phyloP scores from a whole-genome alignment of 805 yeast species.

The Komagataella ulmi region DNA sequence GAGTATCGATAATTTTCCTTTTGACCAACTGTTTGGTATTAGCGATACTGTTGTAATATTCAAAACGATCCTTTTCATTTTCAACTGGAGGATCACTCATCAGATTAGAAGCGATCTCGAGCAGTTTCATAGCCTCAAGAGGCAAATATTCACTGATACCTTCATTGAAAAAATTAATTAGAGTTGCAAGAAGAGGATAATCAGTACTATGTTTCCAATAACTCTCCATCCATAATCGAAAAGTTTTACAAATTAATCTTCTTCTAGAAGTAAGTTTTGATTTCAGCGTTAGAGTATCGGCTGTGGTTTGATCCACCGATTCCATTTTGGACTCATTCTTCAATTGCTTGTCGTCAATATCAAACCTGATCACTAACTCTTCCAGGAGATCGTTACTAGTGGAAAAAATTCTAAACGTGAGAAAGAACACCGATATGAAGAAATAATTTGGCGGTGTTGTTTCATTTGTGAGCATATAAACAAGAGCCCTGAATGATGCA shows the following conservation, averaged over 20 bases:
- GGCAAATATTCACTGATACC: constrained; percentile 52
- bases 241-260: constrained; percentile 50
- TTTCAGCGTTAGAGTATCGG: constrained; percentile 15
- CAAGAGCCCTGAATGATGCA: constrained; percentile 58
- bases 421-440: constrained; percentile 60
- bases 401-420: constrained; percentile 64
- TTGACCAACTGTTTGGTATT: constrained; percentile 35
- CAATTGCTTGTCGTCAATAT: constrained; percentile 24
- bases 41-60: constrained; percentile 19
- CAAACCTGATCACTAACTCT: constrained; percentile 54
- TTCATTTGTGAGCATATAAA: constrained; percentile 57
- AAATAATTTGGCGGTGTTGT: constrained; percentile 49
- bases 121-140: constrained; percentile 45
- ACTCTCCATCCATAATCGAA: constrained; percentile 81
- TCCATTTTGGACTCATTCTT: constrained; percentile 13
- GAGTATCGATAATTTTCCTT: constrained; percentile 24
- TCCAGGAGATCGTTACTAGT: constrained; percentile 55
- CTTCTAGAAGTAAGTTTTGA: constrained; percentile 45
- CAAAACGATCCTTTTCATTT: constrained; percentile 16
- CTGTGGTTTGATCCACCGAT: constrained; percentile 8
- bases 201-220: constrained; percentile 69
- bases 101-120: constrained; percentile 50
- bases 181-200: constrained; percentile 45
- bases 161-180: constrained; percentile 71
- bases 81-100: constrained; percentile 41